phyloP scores from a whole-genome alignment of 2,329 filamentous ascomycete genomes.

The Aspergillus neoniger region DNA sequence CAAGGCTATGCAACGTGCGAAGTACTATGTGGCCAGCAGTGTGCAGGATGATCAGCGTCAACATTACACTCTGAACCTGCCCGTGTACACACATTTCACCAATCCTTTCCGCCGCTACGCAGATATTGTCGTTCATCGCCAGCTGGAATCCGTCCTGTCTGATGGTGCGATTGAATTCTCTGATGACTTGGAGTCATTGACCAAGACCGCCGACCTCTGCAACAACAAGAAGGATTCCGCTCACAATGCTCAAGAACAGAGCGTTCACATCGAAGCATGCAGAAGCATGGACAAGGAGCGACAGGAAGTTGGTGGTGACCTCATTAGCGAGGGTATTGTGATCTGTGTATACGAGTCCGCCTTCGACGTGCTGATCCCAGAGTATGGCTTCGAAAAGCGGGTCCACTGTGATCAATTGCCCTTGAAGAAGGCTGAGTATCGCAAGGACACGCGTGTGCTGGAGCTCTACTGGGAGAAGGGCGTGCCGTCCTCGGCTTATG shows the following conservation, averaged over 20 bases:
- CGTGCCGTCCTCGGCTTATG: constrained; percentile 90
- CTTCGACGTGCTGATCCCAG: constrained; percentile 95
- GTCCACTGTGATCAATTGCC: constrained; percentile 98
- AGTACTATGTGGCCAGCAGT: constrained; percentile 88
- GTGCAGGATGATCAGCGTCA: constrained; percentile 73
- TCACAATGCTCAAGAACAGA: constrained; percentile 96
- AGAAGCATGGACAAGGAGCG: constrained; percentile 91
- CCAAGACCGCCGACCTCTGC: constrained; percentile 91
- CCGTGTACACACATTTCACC: constrained; percentile 96
- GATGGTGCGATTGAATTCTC: constrained; percentile 79
- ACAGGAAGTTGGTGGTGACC: constrained; percentile 81
- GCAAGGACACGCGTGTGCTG: constrained; percentile 90
- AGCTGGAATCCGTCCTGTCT: constrained; percentile 83
- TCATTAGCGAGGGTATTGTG: constrained; percentile 94
- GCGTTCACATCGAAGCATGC: constrained; percentile 97
- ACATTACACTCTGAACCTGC: constrained; percentile 90
- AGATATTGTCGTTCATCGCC: constrained; percentile 92
- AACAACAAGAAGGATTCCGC: constrained; percentile 99
- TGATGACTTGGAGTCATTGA: constrained; percentile 83
- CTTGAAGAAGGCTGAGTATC: constrained; percentile 96
- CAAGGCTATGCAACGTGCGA: constrained; percentile 94
- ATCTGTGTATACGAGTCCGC: constrained; percentile 98
- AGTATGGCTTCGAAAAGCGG: constrained; percentile 98
- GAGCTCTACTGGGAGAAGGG: constrained; percentile 99
- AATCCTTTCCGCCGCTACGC: constrained; percentile 93